Percentiles rank a stretch among this genome's conserved stretches.
These are phyloP conservation scores for Thecaphora frezii DNA, from an alignment of 1,284 basidiomycete genomes.

Conservation along the genomic window DNA sequence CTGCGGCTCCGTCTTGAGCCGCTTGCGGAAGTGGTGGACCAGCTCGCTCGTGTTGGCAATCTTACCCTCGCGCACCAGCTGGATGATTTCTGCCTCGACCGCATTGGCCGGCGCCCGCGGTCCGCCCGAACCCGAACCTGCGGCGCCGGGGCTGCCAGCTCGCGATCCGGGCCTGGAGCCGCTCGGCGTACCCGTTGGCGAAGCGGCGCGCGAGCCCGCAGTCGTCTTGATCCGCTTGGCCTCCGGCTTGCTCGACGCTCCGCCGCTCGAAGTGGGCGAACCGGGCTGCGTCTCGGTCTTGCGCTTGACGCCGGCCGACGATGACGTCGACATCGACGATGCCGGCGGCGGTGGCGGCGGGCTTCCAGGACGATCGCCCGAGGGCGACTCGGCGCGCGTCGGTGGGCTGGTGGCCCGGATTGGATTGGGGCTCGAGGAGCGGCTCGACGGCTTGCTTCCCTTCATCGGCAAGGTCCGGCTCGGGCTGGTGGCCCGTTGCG, in stretches of 20 bases:
- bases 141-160: conserved; percentile 27
- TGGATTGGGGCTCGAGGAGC: conserved; percentile 22
- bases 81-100: conserved; percentile 46
- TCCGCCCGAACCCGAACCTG: background rate
- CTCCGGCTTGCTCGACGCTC: conserved; percentile 6
- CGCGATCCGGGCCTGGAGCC: conserved; percentile 28
- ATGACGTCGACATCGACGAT: no score
- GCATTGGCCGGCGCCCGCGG: conserved; percentile 25
- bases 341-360: no score
- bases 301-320: conserved; percentile 29
- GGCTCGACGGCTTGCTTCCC: conserved; percentile 39
- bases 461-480: conserved; percentile 30
- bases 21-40: conserved; percentile 49
- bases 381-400: conserved; percentile 26
- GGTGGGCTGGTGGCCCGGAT: conserved; percentile 19
- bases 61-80: conserved; percentile 39
- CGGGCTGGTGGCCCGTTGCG: conserved; percentile 43
- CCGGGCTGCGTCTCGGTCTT: conserved; percentile 18
- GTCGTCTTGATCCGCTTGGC: conserved; percentile 39
- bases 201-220: conserved; percentile 18
- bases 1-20: conserved; percentile 45
- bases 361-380: conserved; percentile 2
- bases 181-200: conserved; percentile 12
- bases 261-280: conserved; percentile 1
- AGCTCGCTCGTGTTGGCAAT: conserved; percentile 44